Evolutionary conservation across 2,329 filamentous ascomycete genomes (phyloP).

Genomic region (Fusarium sublunatum): DNA sequence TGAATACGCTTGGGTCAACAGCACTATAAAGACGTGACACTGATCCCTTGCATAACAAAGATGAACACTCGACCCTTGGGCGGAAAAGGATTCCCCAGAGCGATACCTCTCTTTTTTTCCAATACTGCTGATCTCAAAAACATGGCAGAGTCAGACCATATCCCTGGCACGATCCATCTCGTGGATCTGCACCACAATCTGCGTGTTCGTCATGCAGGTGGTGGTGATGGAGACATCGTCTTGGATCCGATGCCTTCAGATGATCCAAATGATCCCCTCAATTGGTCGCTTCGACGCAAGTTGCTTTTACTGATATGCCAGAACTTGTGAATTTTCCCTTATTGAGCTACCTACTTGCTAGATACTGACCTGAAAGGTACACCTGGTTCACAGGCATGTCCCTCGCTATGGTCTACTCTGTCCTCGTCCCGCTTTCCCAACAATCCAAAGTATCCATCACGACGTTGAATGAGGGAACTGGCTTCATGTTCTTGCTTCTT

Average conservation of each 20-base stretch:
- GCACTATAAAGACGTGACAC: constrained; percentile 12
- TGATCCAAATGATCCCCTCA: constrained; percentile 65
- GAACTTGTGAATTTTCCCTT: constrained; percentile 41
- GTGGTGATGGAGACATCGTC: constrained; percentile 56
- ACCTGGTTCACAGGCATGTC: constrained; percentile 56
- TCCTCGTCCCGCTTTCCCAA: constrained; percentile 51
- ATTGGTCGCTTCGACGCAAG: constrained; percentile 55
- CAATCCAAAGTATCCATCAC: constrained; percentile 49
- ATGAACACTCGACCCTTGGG: neutral
- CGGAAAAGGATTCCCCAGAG: too few species aligned
- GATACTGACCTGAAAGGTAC: constrained; percentile 43
- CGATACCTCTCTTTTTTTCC: neutral
- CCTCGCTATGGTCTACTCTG: constrained; percentile 53
- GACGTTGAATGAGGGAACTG: constrained; percentile 55
- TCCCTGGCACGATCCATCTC: constrained; percentile 57
- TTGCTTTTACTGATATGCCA: constrained; percentile 44
- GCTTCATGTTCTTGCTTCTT: constrained; percentile 58
- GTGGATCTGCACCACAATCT: constrained; percentile 53
- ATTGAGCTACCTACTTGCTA: rapidly evolving
- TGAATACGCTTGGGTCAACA: neutral
- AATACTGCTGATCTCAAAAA: neutral
- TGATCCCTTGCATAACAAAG: neutral
- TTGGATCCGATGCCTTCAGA: constrained; percentile 61
- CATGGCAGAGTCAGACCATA: constrained; percentile 3
- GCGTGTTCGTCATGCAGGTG: constrained; percentile 47